Conservation (phyloP, 495 filamentous ascomycete genomes). For the Tricharina praecox region DNA sequence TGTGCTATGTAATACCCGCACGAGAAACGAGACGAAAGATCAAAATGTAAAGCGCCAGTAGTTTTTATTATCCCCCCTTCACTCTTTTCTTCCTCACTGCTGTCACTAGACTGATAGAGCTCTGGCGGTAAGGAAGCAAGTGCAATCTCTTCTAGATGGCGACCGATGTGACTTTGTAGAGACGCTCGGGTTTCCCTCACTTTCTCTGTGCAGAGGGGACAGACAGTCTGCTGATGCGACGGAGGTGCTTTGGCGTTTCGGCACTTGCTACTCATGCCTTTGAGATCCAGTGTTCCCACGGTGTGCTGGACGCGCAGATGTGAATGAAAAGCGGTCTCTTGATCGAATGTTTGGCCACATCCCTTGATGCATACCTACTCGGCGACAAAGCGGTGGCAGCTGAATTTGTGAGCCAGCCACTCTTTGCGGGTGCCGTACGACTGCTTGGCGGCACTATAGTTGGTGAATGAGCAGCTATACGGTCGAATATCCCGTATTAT, state of each 20-base stretch:
- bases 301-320: neutral
- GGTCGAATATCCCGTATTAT: neutral
- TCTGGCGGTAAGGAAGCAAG: neutral
- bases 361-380: neutral
- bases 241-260: neutral
- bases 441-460: neutral
- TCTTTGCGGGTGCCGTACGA: neutral
- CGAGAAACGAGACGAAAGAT: too few species aligned
- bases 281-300: neutral
- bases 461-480: neutral
- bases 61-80: too few species aligned
- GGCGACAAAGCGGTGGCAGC: neutral
- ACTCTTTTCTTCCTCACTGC: neutral
- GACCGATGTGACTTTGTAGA: neutral
- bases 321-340: neutral
- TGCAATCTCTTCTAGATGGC: neutral
- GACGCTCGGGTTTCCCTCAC: neutral
- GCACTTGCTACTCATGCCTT: neutral
- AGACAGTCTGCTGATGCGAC: neutral
- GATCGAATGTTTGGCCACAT: neutral
- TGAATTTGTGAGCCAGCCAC: neutral
- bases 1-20: too few species aligned
- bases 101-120: neutral
- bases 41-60: too few species aligned
- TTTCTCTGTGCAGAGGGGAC: neutral